These are phyloP conservation scores for Fusarium incarnatum DNA, from an alignment of 2,329 filamentous ascomycete genomes.

Conservation along the genomic window DNA sequence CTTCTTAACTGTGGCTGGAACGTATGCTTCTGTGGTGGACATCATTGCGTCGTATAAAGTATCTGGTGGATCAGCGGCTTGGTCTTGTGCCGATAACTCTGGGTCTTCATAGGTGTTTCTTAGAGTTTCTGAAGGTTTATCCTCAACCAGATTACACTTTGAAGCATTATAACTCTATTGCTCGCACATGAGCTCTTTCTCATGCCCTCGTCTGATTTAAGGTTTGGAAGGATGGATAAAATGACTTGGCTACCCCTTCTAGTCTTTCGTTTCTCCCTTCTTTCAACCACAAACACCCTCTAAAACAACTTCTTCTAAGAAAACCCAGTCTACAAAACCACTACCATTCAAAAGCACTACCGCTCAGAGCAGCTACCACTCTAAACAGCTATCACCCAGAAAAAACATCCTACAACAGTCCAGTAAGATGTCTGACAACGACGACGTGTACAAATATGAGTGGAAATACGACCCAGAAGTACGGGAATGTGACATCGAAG, in stretches of 20 bases:
- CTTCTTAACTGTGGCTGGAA: constrained; percentile 58
- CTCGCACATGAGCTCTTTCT: neutral
- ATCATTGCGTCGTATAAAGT: constrained; percentile 50
- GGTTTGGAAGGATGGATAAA: neutral
- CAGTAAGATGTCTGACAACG: neutral
- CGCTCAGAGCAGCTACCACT: too few species aligned
- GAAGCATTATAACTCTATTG: neutral
- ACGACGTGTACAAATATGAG: neutral
- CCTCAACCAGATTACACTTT: neutral
- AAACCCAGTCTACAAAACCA: neutral
- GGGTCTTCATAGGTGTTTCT: constrained; percentile 25
- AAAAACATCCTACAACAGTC: neutral
- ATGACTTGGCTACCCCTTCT: neutral
- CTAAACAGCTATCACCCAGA: too few species aligned
- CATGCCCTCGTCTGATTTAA: neutral
- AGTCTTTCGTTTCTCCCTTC: neutral
- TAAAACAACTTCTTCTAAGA: neutral
- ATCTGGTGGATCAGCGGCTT: constrained; percentile 52
- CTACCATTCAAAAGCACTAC: too few species aligned
- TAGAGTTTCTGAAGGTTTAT: neutral
- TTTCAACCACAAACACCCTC: neutral
- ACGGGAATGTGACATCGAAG: neutral
- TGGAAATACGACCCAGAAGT: neutral
- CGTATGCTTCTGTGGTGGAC: constrained; percentile 56
- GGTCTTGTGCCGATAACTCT: constrained; percentile 59